Evolutionary conservation across 805 yeast species (phyloP), one percentile per base, ranked within the genome.

Genomic region (Millerozyma miso): DNA sequence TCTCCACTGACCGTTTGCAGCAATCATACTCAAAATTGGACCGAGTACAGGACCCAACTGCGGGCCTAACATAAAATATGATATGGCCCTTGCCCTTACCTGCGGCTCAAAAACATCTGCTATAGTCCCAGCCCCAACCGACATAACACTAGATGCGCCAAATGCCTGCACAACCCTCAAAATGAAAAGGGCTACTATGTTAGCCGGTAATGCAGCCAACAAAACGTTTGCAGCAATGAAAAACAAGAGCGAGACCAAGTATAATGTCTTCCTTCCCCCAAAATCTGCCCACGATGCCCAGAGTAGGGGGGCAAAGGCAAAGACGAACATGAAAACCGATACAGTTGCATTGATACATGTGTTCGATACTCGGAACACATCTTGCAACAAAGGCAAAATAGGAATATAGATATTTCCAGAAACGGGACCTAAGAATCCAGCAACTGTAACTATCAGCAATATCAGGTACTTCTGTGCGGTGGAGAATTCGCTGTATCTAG

Each of bases 371-470:
- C 62, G 33, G 44, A 75, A 77, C 0, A 62, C 70, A 2, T 55
- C 50, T 47, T 71, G 67, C 18, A 77, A 52, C 5, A 68, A 56
- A 2, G 80, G 81, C 5, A 78, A 48, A 2, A 80, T 63, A 4
- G 83, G 83, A 29, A 79, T 74, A 50, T 77, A 79, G 18, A 79
- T 76, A 46, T 78, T 79, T 2, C 82, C 83, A 7, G 80, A 65
- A 38, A 77, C 59, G 0, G 83, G 83, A 0, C 83, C 83, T 40
- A 77, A 49, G 45, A 76, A 75, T 1, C 81, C 82, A 19, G 78
- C 73, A 15, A 62, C 49, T 1, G 79, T 72, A 17, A 76, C 67
- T 23, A 77, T 60, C 3, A 51, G 44, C n/a, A 72, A 49, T 15
- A 76, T 61, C 3, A 67, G 42, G 1, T 48, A 20, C 6, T 55